These are phyloP conservation scores for Pseudopithomyces chartarum DNA, from an alignment of 2,329 filamentous ascomycete genomes.

Conservation along the genomic window DNA sequence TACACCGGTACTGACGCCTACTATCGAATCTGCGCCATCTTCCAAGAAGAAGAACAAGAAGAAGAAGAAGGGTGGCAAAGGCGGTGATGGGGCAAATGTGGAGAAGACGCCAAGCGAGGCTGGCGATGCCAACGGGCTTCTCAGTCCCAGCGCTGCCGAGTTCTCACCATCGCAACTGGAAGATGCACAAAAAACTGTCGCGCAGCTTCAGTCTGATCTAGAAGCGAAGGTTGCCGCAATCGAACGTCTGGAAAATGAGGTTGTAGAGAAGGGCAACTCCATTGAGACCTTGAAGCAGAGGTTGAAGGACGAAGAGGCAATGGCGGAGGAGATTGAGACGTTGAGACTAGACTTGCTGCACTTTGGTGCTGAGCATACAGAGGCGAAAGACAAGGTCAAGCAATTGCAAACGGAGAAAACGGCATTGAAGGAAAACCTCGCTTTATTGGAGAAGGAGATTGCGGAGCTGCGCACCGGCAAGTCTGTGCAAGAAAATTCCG, in stretches of 20 bases:
- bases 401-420: conserved; percentile 71
- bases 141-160: conserved; percentile 41
- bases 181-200: conserved; percentile 34
- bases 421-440: conserved; percentile 66
- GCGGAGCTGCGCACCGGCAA: conserved; percentile 57
- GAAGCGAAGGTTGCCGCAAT: conserved; percentile 42
- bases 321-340: conserved; percentile 84
- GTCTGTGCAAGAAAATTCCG: conserved; percentile 52
- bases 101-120: conserved; percentile 46
- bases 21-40: conserved; percentile 28
- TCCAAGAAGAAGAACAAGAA: conserved; percentile 80
- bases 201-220: conserved; percentile 39
- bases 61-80: conserved; percentile 76
- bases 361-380: conserved; percentile 82
- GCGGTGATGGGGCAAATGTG: conserved; percentile 39
- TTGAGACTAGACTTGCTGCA: conserved; percentile 78
- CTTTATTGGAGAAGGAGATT: conserved; percentile 73
- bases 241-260: conserved; percentile 37
- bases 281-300: conserved; percentile 74
- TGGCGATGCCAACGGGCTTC: conserved; percentile 39
- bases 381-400: conserved; percentile 77
- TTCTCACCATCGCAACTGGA: conserved; percentile 49
- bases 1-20: conserved; percentile 25
- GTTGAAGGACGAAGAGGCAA: conserved; percentile 75
- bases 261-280: conserved; percentile 65